Evolutionary conservation across 345 rosid species (phyloP), one percentile per base, ranked within the genome.

Genomic region (Syzygium aromaticum): DNA sequence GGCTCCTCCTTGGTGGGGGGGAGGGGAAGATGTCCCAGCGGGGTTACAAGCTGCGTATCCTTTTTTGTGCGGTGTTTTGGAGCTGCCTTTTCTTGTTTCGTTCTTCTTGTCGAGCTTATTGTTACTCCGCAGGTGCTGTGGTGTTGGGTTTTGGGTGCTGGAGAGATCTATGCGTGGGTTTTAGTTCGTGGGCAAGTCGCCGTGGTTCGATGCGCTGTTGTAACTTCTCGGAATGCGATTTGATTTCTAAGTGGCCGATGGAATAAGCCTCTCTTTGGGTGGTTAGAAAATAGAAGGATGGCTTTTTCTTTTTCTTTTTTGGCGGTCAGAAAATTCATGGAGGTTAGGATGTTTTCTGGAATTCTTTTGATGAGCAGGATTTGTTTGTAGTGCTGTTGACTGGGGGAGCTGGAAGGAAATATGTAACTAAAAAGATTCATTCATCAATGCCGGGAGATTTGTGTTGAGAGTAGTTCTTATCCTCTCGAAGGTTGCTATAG

Each of bases 11-110:
- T 82, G 57, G 25, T 40, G 28, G 80, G 54, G 86, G 59, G 89
- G 28, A 53, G 85, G 28, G 56, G 85, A 87, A 63, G 88, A 95
- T 95, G 98, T 93, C 98, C 86, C 95, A 94, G 93, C 98, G 98
- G 90, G 99, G 98, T 91, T 97, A 95, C 90, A 96, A 97, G 94
- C 96, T 97, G 84, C 99, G 99, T 97, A 97, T 97, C 99, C 97
- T 96, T 90, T 38, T 2, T 6, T 43, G 46, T 8, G 77, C 56
- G 38, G 82, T 88, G 27, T 73, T 38, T 38, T 67, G 86, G 86
- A 67, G n/a, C 51, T 27, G 30, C 30, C 21, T 49, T 46, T 3
- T 49, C 46, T 23, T n/a, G 52, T 17, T 85, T 38, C n/a, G 63
- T 67, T 51, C 51, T 23, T n/a, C 30, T n/a, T 30, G 21, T 57